Base-by-base conservation (phyloP, 257 asterid genomes). In the Fraxinus americana region DNA sequence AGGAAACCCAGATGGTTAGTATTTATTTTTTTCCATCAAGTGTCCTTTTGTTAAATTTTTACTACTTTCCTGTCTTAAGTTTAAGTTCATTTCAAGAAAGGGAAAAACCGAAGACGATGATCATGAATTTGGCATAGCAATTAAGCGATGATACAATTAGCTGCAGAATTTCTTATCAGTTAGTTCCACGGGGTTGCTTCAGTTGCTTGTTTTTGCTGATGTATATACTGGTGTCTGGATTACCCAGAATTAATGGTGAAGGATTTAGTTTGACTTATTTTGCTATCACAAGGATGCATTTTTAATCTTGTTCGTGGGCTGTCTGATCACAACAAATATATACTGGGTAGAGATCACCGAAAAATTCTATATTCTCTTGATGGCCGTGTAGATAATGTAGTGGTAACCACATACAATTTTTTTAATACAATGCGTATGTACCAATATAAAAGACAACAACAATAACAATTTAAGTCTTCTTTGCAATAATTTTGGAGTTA, bases 1-100 rank as follows among this genome's bases (percentile, higher is more conserved):
- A 43, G 96, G 91, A 83, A 92, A 87, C 82, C 89, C 92, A 48
- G 97, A 94, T 85, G 97, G 99, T 92, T 81, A 85, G 97, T 86
- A 72, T 25, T 57, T 54, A 61, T 61, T 63, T 9, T 63, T 9
- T 25, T 63, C 19, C 35, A 10, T 7, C 7, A 1, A 61, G 35
- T 25, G 35, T 63, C 35, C 69, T 63, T 25, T 25, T 25, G 2
- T 8, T 12, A 4, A 25, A 61, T 41, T 41, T 41, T 41, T 41
- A 41, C 35, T 10, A 63, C 69, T 23, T 25, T 23, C 7, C 2
- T 4, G 0, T 23, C 19, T 63, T 63, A 25, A 11, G 35, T 63
- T 27, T 7, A 57, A 19, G 27, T 57, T 57, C 21, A 5, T 57
- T 23, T 52, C 10, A 52, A 52, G 6, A 17, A 52, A 17, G 63